Conservation (phyloP, 768 basidiomycete genomes). For the Boletellus ananas region DNA sequence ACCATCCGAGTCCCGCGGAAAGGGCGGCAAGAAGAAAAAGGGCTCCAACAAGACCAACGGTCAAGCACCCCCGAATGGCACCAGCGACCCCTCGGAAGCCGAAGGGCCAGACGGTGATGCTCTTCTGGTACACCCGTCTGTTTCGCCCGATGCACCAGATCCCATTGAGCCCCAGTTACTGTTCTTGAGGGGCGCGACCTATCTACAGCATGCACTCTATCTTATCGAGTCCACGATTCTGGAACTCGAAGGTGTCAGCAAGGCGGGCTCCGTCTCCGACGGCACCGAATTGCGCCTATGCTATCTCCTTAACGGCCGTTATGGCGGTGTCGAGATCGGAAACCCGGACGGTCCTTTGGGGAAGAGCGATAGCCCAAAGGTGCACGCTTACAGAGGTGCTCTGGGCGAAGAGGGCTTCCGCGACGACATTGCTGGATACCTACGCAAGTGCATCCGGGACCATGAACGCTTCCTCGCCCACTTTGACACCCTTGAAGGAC, state of each 20-base stretch:
- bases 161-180: slow-evolving; percentile 82
- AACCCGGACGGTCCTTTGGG: slow-evolving; percentile 79
- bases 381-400: slow-evolving; percentile 56
- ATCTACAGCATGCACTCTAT: slow-evolving; percentile 73
- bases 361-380: slow-evolving; percentile 51
- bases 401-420: slow-evolving; percentile 54
- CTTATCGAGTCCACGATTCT: slow-evolving; percentile 73
- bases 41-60: slow-evolving; percentile 48
- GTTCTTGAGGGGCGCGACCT: slow-evolving; percentile 80
- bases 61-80: slow-evolving; percentile 67
- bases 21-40: slow-evolving; percentile 54
- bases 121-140: slow-evolving; percentile 63
- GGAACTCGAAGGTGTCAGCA: slow-evolving; percentile 64
- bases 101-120: slow-evolving; percentile 52
- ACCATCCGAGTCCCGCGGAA: slow-evolving; percentile 37
- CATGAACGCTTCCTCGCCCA: slow-evolving; percentile 81
- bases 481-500: slow-evolving; percentile 70
- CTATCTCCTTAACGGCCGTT: slow-evolving; percentile 69
- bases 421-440: slow-evolving; percentile 53
- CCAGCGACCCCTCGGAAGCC: slow-evolving; percentile 44
- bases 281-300: slow-evolving; percentile 75
- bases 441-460: slow-evolving; percentile 78
- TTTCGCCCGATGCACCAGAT: slow-evolving; percentile 74
- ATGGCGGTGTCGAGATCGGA: slow-evolving; percentile 83
- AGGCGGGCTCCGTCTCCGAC: slow-evolving; percentile 50